Evolutionary conservation across 768 basidiomycete genomes (phyloP), one percentile per base, ranked within the genome.

Genomic region (Imleria badia): DNA sequence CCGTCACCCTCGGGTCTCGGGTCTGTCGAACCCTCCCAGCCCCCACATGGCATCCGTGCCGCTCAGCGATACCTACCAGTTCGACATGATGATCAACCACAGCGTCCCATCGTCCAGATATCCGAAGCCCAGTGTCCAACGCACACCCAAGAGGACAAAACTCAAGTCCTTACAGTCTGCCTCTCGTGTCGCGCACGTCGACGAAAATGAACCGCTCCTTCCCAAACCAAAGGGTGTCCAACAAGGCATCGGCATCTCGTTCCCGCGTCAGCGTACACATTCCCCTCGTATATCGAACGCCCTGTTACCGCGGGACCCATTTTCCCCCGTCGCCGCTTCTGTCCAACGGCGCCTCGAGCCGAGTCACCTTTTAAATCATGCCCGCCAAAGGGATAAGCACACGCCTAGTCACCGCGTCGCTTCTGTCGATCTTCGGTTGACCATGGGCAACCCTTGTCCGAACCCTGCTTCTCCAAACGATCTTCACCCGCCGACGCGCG

Each of bases 131-230:
- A 35, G 12, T 17, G 26, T 34, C 23, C 58, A 40, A 15, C 38
- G 15, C 36, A 34, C 54, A n/a, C 10, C 33, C 33, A 59, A 51
- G 54, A 58, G 48, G 53, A 10, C 52, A 0, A 64, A 36, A 15
- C 51, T 12, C 44, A 47, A n/a, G 23, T 29, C 22, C 6, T 45
- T 12, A 17, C 51, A 9, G 23, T 52, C 51, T 1, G 15, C 11
- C 39, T 15, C 54, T 34, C 46, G 46, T 20, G 2, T 48, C 20
- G 34, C 34, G 8, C 36, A 29, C 20, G 34, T 54, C 44, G 58
- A 69, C 29, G 65, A 68, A 42, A 69, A 69, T 48, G 52, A 54
- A 29, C 54, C 60, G 10, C 63, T 48, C 10, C 20, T 42, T 41
- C 12, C 36, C 35, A 52, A 39, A 29, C 52, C 44, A 6, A 31